Base-by-base conservation (phyloP, 2,329 filamentous ascomycete genomes). In the Exophiala spinifera region DNA sequence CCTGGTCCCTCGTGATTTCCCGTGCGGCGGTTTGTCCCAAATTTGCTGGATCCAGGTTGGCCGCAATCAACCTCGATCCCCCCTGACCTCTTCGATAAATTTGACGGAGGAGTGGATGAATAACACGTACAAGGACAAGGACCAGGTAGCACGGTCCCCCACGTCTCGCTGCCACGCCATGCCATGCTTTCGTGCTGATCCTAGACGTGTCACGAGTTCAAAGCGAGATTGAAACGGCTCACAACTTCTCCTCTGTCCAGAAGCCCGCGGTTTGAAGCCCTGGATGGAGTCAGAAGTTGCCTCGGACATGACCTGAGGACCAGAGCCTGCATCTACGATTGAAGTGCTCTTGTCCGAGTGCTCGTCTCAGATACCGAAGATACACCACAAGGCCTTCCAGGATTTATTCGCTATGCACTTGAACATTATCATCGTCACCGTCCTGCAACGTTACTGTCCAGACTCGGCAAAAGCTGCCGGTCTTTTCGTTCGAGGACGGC, bases 201-300 rank as follows among this genome's bases (percentile, higher is more conserved):
- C 33, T 46, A 20, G 42, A 37, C 34, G 20, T 39, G 42, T 40
- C 44, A 49, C 21, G 31, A 31, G 20, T 5, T 7, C 42, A 19
- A 52, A 31, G 56, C 56, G 56, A 58, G 33, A 58, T 58, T n/a
- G 51, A 58, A 46, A 49, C 51, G 55, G 37, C 45, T 51, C 44
- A 44, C 13, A 5, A 6, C 17, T 6, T 39, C 6, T 19, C n/a
- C 36, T 39, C 36, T n/a, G 13, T n/a, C 36, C n/a, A 39, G 3
- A 15, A 39, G 50, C 14, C 43, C 46, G 37, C 34, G 46, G 50
- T 53, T 57, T 51, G 49, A 53, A 23, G 17, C 46, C 36, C 17
- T 15, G 36, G 36, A 39, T 5, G 17, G n/a, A 5, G 36, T 39
- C 36, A n/a, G 36, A 39, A 15, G 14, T 39, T 15, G 14, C 3